These are phyloP conservation scores for Pelargonium exstipulatum DNA, from an alignment of 441 rosid species.

Conservation along the genomic window DNA sequence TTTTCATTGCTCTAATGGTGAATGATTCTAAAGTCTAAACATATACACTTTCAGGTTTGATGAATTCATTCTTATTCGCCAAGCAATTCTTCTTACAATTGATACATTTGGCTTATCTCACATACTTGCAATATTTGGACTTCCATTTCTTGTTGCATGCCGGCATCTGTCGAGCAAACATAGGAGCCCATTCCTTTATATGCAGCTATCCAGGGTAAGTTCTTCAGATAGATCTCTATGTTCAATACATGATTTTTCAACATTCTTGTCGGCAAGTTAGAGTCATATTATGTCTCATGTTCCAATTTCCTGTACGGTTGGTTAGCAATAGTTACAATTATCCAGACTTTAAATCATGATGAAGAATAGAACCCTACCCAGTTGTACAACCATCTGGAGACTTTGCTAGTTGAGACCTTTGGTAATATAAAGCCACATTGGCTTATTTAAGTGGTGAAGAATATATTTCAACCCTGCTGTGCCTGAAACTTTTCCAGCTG, in stretches of 20 bases:
- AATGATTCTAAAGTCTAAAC: slow-evolving; percentile 19
- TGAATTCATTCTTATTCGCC: slow-evolving; percentile 76
- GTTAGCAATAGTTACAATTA: neutral
- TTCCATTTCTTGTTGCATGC: slow-evolving; percentile 50
- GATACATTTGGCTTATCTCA: slow-evolving; percentile 88
- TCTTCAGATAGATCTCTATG: slow-evolving; percentile 4
- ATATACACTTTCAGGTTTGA: slow-evolving; percentile 60
- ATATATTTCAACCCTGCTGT: too few relatives aligned
- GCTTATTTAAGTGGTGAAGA: too few relatives aligned
- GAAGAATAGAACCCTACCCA: too few relatives aligned
- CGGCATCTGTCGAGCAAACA: slow-evolving; percentile 27
- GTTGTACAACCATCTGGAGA: too few relatives aligned
- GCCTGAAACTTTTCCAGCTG: neutral
- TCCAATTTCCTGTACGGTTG: slow-evolving; percentile 1
- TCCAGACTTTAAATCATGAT: too few relatives aligned
- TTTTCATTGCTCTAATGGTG: slow-evolving; percentile 1
- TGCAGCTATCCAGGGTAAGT: slow-evolving; percentile 51
- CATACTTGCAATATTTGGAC: slow-evolving; percentile 74
- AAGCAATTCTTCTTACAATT: slow-evolving; percentile 78
- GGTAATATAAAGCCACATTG: too few relatives aligned
- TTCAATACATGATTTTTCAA: too few relatives aligned
- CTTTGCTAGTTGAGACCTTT: too few relatives aligned
- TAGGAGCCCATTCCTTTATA: slow-evolving; percentile 17
- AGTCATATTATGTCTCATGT: neutral
- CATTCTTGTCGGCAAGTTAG: too few relatives aligned